Percentiles rank a stretch among this genome's conserved stretches.
Conservation (phyloP, 768 basidiomycete species). For the Lactifluus hygrophoroides region DNA sequence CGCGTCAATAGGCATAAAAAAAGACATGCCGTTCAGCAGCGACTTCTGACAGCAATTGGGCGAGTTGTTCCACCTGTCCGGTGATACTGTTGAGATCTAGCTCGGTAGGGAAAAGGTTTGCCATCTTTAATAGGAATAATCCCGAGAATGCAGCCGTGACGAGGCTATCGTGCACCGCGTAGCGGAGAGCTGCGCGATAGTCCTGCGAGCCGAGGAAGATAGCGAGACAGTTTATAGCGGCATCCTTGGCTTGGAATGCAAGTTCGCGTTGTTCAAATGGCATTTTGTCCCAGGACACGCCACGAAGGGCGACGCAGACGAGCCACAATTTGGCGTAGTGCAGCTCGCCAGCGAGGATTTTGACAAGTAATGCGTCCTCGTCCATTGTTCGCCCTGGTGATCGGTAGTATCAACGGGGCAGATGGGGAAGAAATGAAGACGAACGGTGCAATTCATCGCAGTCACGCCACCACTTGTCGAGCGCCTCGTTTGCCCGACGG, state of each 20-base stretch:
- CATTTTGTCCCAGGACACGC: constrained; percentile 94
- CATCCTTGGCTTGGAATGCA: constrained; percentile 92
- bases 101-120: constrained; percentile 82
- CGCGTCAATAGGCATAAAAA: neutral
- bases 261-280: constrained; percentile 90
- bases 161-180: constrained; percentile 88
- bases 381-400: constrained; percentile 65
- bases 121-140: constrained; percentile 89
- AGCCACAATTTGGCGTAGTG: constrained; percentile 95
- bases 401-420: constrained; percentile 7
- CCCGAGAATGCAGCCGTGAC: constrained; percentile 89
- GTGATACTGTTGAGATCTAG: constrained; percentile 71
- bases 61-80: constrained; percentile 82
- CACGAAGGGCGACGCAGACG: constrained; percentile 84
- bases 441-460: constrained; percentile 78
- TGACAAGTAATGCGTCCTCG: constrained; percentile 76
- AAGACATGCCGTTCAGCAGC: constrained; percentile 70
- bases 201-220: constrained; percentile 77
- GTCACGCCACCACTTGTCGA: constrained; percentile 88
- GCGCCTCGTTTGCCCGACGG: constrained; percentile 72
- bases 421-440: constrained; percentile 22
- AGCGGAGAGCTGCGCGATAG: constrained; percentile 80
- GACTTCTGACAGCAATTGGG: constrained; percentile 84
- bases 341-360: constrained; percentile 80
- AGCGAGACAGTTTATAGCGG: constrained; percentile 76